Evolutionary conservation across 2,329 filamentous ascomycete genomes (phyloP).

Genomic region (Aschersonia sp.): DNA sequence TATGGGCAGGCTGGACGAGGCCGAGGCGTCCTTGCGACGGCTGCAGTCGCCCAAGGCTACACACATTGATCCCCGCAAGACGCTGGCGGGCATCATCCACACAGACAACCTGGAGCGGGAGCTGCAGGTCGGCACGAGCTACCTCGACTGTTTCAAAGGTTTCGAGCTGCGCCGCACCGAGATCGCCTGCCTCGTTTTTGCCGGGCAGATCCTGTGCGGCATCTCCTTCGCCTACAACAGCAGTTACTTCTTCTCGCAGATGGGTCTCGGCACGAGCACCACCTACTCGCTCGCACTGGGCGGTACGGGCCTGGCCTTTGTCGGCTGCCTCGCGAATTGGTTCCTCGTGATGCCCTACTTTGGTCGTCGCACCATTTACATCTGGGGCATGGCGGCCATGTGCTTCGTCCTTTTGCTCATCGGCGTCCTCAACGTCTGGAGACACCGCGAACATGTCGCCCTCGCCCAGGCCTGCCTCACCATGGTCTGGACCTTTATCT

Average conservation of each 20-base stretch:
- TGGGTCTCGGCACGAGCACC: constrained; percentile 13
- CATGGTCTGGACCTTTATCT: constrained; percentile 17
- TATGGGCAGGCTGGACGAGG: constrained; percentile 16
- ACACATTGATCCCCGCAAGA: constrained; percentile 17
- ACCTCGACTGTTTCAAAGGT: constrained; percentile 27
- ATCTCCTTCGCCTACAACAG: constrained; percentile 23
- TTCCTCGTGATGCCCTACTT: constrained; percentile 22
- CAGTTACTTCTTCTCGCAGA: constrained; percentile 26
- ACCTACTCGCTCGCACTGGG: constrained; percentile 23
- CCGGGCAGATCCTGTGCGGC: constrained; percentile 19
- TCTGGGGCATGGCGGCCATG: constrained; percentile 28
- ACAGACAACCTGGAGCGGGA: constrained; percentile 12
- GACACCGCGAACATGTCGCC: constrained; percentile 9
- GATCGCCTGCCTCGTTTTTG: constrained; percentile 25
- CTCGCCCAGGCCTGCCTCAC: constrained; percentile 21
- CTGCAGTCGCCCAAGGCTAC: constrained; percentile 13
- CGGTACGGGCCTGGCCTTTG: constrained; percentile 22
- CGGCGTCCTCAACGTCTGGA: constrained; percentile 20
- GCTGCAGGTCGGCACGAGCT: constrained; percentile 16
- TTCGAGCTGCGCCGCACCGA: constrained; percentile 25
- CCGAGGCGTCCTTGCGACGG: constrained; percentile 16
- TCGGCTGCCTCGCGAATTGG: constrained; percentile 31
- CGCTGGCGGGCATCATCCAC: constrained; percentile 24
- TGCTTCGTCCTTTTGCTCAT: constrained; percentile 22
- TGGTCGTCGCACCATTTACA: constrained; percentile 29